Conservation (phyloP, 2,329 filamentous ascomycete genomes). For the Aspergillus sp. region DNA sequence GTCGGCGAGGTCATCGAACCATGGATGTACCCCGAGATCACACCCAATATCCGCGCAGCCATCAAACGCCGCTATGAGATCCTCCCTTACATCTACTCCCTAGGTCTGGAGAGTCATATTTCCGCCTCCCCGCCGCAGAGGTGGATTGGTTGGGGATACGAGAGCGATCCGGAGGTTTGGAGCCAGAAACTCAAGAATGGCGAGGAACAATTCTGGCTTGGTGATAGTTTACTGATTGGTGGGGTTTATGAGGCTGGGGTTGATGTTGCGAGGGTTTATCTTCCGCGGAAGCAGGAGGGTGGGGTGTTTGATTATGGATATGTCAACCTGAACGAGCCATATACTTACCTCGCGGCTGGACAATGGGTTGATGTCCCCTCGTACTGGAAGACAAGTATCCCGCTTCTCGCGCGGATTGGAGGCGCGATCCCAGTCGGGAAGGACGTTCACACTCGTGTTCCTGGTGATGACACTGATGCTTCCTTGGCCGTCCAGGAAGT, state of each 20-base stretch:
- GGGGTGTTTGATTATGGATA: slow-evolving; percentile 49
- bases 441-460: slow-evolving; percentile 44
- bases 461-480: slow-evolving; percentile 45
- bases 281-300: slow-evolving; percentile 43
- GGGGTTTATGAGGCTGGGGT: slow-evolving; percentile 60
- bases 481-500: slow-evolving; percentile 32
- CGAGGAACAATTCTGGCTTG: slow-evolving; percentile 68
- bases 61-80: slow-evolving; percentile 67
- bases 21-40: slow-evolving; percentile 67
- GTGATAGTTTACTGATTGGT: slow-evolving; percentile 58
- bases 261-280: slow-evolving; percentile 52
- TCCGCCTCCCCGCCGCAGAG: slow-evolving; percentile 59
- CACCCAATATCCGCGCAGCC: slow-evolving; percentile 54
- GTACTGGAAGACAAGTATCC: slow-evolving; percentile 49
- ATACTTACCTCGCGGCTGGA: slow-evolving; percentile 50
- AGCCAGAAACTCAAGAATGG: slow-evolving; percentile 50
- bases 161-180: slow-evolving; percentile 62
- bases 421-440: slow-evolving; percentile 49
- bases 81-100: slow-evolving; percentile 64
- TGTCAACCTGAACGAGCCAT: slow-evolving; percentile 56
- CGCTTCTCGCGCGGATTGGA: slow-evolving; percentile 51
- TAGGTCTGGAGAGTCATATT: slow-evolving; percentile 55
- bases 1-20: slow-evolving; percentile 69
- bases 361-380: slow-evolving; percentile 49
- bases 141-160: slow-evolving; percentile 69